Percentiles rank a stretch among this genome's conserved stretches.
These are phyloP conservation scores for Trichoderma sp. DNA, from an alignment of 2,329 filamentous ascomycete genomes.

Conservation along the genomic window DNA sequence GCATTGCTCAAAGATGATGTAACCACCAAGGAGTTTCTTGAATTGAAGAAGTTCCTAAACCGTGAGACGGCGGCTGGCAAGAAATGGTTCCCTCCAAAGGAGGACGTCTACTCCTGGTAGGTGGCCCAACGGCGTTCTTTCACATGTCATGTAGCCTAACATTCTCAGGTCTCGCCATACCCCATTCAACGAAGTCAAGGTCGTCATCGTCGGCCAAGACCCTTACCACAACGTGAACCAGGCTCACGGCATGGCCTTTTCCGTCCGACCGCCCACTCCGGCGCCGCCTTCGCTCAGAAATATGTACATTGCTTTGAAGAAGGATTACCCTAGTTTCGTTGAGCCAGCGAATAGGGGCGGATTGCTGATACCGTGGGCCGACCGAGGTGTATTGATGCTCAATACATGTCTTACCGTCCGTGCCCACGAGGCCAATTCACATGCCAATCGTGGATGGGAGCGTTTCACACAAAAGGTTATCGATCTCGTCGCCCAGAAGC, in stretches of 20 bases:
- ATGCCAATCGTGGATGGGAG: constrained; percentile 88
- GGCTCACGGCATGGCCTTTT: constrained; percentile 95
- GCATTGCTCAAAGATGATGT: constrained; percentile 85
- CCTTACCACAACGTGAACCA: constrained; percentile 96
- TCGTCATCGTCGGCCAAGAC: constrained; percentile 92
- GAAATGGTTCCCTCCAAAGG: constrained; percentile 80
- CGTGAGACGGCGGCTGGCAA: constrained; percentile 69
- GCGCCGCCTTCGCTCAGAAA: constrained; percentile 89
- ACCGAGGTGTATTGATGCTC: constrained; percentile 85
- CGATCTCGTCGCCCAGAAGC: constrained; percentile 75
- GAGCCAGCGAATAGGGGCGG: constrained; percentile 75
- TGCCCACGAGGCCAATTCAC: constrained; percentile 81
- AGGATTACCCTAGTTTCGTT: constrained; percentile 80
- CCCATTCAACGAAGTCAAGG: constrained; percentile 82
- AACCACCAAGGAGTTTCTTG: constrained; percentile 72
- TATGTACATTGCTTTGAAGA: constrained; percentile 85
- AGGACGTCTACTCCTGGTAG: constrained; percentile 94
- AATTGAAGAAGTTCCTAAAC: constrained; percentile 83
- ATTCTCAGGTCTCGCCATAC: constrained; percentile 83
- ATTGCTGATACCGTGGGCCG: constrained; percentile 87
- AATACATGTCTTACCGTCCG: constrained; percentile 95
- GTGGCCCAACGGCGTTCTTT: constrained; percentile 24
- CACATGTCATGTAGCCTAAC: not conserved
- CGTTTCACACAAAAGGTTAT: constrained; percentile 88
- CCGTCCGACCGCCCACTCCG: constrained; percentile 81